Conservation (phyloP, 805 yeast species). For the Candida sanyiensis region DNA sequence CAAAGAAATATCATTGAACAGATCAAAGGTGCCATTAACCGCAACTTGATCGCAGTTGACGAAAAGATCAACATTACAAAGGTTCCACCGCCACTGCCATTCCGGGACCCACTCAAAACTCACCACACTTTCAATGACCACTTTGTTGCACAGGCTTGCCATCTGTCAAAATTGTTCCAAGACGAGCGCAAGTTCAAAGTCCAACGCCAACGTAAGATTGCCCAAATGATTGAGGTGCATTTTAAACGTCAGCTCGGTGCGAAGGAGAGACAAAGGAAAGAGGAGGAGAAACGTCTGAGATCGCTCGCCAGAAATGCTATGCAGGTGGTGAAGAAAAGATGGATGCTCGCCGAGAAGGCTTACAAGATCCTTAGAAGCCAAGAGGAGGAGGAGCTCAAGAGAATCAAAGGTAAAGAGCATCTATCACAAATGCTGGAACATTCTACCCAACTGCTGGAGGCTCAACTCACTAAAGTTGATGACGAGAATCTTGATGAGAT, state of each 20-base stretch:
- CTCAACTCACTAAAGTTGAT: slow-evolving; percentile 52
- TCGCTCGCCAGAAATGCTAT: slow-evolving; percentile 76
- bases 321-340: slow-evolving; percentile 79
- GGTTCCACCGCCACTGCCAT: slow-evolving; percentile 38
- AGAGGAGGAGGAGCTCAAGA: slow-evolving; percentile 73
- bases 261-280: slow-evolving; percentile 73
- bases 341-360: slow-evolving; percentile 86
- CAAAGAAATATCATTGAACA: slow-evolving; percentile 42
- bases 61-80: slow-evolving; percentile 34
- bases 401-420: slow-evolving; percentile 80
- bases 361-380: slow-evolving; percentile 66
- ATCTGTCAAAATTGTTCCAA: slow-evolving; percentile 62
- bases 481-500: slow-evolving; percentile 22
- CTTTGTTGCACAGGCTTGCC: slow-evolving; percentile 67
- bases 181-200: slow-evolving; percentile 60
- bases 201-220: slow-evolving; percentile 63
- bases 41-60: slow-evolving; percentile 40
- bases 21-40: slow-evolving; percentile 43
- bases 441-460: slow-evolving; percentile 83
- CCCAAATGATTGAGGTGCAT: slow-evolving; percentile 80
- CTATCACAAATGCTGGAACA: slow-evolving; percentile 83
- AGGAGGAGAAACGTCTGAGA: slow-evolving; percentile 62
- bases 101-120: slow-evolving; percentile 42
- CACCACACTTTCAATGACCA: slow-evolving; percentile 62
- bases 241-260: slow-evolving; percentile 85